phyloP scores from a whole-genome alignment of 2,329 filamentous ascomycete species.

The Ophiostoma perfectum region DNA sequence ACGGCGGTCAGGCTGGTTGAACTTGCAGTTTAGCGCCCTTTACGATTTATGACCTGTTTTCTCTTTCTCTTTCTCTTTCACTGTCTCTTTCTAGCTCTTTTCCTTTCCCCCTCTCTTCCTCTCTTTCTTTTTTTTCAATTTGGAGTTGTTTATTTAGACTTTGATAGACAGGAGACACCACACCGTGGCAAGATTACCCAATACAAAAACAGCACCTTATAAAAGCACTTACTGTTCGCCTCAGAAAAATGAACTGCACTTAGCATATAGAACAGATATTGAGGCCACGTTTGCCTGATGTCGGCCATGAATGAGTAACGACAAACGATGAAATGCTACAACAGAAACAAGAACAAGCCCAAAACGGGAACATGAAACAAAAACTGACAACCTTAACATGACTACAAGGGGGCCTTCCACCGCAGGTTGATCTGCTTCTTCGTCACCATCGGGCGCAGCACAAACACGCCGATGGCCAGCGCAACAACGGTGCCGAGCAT shows the following conservation, averaged over 20 bases:
- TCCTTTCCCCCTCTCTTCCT: not conserved
- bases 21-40: not conserved
- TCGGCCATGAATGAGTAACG: no score
- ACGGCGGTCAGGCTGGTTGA: no score
- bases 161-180: not conserved
- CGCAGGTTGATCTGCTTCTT: conserved; percentile 63
- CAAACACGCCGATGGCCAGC: conserved; percentile 67
- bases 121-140: not conserved
- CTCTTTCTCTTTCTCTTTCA: not conserved
- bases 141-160: not conserved
- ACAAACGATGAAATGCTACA: not conserved
- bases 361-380: not conserved
- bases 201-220: not conserved
- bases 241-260: no score
- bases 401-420: conserved; percentile 44
- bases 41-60: conserved; percentile 4
- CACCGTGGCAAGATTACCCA: not conserved
- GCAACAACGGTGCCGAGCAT: conserved; percentile 79
- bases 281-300: no score
- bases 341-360: not conserved
- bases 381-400: not conserved
- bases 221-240: not conserved
- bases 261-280: no score
- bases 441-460: conserved; percentile 75
- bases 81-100: not conserved